phyloP scores from a whole-genome alignment of 306 rosid species.

The Vigna radiata region DNA sequence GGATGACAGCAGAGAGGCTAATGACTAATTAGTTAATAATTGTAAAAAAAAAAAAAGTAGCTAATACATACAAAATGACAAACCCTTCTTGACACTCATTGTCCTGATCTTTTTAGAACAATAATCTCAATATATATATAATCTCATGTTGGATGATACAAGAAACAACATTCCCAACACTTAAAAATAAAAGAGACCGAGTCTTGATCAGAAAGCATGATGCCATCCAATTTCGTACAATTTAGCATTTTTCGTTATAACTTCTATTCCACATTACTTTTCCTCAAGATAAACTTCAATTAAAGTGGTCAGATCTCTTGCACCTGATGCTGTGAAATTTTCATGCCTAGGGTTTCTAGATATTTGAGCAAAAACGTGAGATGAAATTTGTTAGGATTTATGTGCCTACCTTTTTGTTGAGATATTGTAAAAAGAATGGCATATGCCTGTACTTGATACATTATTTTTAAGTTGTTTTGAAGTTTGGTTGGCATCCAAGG shows the following conservation, averaged over 20 bases:
- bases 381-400: constrained; percentile 15
- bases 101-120: no score
- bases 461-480: neutral
- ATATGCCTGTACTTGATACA: constrained; percentile 5
- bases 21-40: neutral
- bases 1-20: neutral
- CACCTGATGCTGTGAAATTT: constrained; percentile 15
- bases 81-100: neutral
- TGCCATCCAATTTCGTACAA: neutral
- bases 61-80: neutral
- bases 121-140: no score
- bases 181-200: neutral
- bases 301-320: constrained; percentile 11
- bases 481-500: neutral
- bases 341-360: neutral
- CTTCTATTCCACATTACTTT: neutral
- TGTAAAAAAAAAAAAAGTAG: no score
- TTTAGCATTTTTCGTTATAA: neutral
- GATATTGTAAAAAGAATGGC: constrained; percentile 12
- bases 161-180: no score
- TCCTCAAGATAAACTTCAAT: neutral
- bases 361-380: neutral
- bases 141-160: neutral
- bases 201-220: neutral
- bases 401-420: neutral